Base-by-base conservation (phyloP, 140 eudicot genomes). In the Flaveria floridana region DNA sequence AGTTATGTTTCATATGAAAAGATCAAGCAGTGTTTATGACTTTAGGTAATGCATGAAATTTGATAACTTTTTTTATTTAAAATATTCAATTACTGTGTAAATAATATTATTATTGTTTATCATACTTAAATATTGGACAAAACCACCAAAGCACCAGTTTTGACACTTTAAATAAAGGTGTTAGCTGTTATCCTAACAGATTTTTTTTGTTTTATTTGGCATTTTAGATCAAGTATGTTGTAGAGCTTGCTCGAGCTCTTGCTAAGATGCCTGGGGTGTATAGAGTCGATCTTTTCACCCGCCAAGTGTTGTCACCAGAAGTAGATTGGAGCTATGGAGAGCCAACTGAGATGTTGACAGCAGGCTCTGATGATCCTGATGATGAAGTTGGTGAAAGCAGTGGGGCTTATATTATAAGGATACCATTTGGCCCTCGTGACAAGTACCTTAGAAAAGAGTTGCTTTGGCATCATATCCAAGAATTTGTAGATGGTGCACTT, bases 321-420 rank as follows among this genome's bases (percentile, higher is more conserved):
- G 95, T 92, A 34, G 97, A 89, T 71, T 92, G 97, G 97, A 92
- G 96, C 25, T 92, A 92, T 8, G 96, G 96, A 23, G 97, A 89
- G 86, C 97, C 97, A 63, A 89, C 96, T 2, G 97, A 92, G 79
- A 92, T 92, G 97, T 83, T 92, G 18, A 80, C 84, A 18, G 84
- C 78, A n/a, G 87, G 88, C 28, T 56, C 87, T 2, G 96, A 89
- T 16, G 97, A 89, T 61, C 86, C 65, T 0, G 93, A 91, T 69
- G 84, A 78, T 5, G 87, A 82, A 56, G 85, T 89, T 44, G 97
- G 96, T 23, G 97, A 92, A 82, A 87, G 97, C 83, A 89, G 96
- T 53, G 96, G 96, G 46, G 97, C 97, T 26, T 92, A 92, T 53
- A 89, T 92, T 30, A 80, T 92, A 76, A 34, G 97, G 34, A 89